Evolutionary conservation across 331 rosid genomes (phyloP), one percentile per base, ranked within the genome.

Genomic region (Acacia concinna): DNA sequence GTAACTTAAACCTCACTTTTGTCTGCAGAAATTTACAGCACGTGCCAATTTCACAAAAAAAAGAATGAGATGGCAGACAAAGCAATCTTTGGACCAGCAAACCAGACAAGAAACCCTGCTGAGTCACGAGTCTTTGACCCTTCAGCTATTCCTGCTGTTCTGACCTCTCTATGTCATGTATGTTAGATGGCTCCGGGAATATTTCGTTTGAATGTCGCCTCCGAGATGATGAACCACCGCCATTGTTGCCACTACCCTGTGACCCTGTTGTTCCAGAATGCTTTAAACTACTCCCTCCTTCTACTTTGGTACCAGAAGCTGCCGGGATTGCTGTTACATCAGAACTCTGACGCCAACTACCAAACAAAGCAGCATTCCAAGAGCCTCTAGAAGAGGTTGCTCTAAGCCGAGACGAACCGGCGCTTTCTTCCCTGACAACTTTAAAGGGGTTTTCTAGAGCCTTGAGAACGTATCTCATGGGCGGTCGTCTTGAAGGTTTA

Each of bases 341-440:
- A 1, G 56, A 69, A 69, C 74, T 43, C 56, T 69, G 74, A 15
- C 74, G 74, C 74, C 74, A 69, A 69, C 74, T 69, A 69, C 74
- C 74, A 43, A 69, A 69, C 34, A 69, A 69, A 11, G 56, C 56
- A 25, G 74, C 74, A 27, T 69, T 69, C 74, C 74, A 69, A 15
- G 54, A 69, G 23, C 74, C 74, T 15, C 74, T 41, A 43, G 74
- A 69, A 69, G 74, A 69, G 37, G 56, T 69, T 43, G 74, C 25
- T 41, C 74, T 69, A 7, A 69, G 74, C 56, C 74, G 74, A 0
- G 74, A 41, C 15, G 74, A 69, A 43, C 74, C 7, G 4, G 56
- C 14, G 1, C 57, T 6, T 69, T 69, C 74, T 69, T 69, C 74
- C 74, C 74, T 69, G 18, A 69, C 74, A 43, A 69, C 74, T 69